Conservation (phyloP, 371 early-diverging fungal species). For the Actinomortierella ambigua region DNA sequence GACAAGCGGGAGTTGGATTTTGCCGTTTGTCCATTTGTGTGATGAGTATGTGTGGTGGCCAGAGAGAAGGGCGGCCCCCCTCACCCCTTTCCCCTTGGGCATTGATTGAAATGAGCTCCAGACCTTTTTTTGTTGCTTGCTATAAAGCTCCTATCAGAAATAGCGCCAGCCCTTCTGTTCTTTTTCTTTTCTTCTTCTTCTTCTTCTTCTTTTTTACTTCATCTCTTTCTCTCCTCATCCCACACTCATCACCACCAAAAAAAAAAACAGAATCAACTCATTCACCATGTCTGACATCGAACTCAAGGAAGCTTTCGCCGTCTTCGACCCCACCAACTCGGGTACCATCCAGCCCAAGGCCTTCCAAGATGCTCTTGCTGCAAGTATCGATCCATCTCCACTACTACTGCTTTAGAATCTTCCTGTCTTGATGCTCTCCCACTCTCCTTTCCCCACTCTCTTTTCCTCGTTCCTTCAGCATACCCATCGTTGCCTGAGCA, state of each 20-base stretch:
- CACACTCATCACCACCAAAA: conserved; percentile 1
- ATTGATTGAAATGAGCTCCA: too few relatives aligned
- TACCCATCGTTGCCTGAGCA: too few relatives aligned
- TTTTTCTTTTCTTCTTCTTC: conserved; percentile 1
- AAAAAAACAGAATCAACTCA: conserved; percentile 5
- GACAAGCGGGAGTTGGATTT: too few relatives aligned
- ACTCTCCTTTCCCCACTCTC: too few relatives aligned
- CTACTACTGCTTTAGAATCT: too few relatives aligned
- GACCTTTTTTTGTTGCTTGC: too few relatives aligned
- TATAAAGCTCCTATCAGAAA: neutral
- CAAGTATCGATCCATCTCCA: conserved; percentile 11
- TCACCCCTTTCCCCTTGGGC: too few relatives aligned
- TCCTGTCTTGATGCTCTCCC: too few relatives aligned
- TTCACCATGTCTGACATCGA: conserved; percentile 36
- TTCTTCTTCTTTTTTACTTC: conserved; percentile 5
- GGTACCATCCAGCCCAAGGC: conserved; percentile 40
- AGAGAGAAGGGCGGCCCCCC: too few relatives aligned
- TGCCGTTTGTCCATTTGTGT: too few relatives aligned
- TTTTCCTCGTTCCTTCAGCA: too few relatives aligned
- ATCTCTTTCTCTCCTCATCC: neutral
- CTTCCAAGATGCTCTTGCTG: conserved; percentile 37
- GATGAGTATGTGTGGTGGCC: too few relatives aligned
- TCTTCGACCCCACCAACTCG: conserved; percentile 47
- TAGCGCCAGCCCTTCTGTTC: neutral
- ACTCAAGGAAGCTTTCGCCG: conserved; percentile 44